Evolutionary conservation across 2,329 filamentous ascomycete species (phyloP).

Genomic region (Thelonectria olida): DNA sequence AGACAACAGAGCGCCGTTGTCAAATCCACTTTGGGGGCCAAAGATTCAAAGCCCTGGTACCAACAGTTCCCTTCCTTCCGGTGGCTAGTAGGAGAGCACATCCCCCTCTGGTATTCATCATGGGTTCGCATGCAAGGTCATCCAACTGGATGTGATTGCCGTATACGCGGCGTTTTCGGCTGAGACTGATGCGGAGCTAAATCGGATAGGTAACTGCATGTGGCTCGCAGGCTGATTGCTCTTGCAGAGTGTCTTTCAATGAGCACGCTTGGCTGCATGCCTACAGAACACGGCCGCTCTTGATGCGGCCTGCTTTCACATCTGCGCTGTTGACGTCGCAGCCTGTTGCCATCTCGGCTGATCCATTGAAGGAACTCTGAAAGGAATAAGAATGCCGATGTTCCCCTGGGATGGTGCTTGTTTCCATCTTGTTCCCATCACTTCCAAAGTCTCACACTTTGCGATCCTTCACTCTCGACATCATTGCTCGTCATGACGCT

Average conservation of each 20-base stretch:
- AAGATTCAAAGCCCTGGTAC: too few species aligned
- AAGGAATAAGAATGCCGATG: slow-evolving; percentile 17
- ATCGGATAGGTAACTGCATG: neutral
- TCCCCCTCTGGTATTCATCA: too few species aligned
- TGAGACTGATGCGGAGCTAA: neutral
- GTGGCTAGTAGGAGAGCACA: too few species aligned
- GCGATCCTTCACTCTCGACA: neutral
- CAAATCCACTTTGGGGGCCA: too few species aligned
- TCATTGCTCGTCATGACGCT: slow-evolving; percentile 10
- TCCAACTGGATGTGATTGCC: slow-evolving; percentile 14
- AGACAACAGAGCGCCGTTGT: too few species aligned
- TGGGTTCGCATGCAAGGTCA: neutral
- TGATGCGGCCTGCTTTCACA: slow-evolving; percentile 12
- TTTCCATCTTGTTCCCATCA: slow-evolving; percentile 6
- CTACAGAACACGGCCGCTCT: slow-evolving; percentile 3
- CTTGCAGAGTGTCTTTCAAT: neutral
- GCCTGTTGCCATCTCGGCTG: neutral
- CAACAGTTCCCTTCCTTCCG: too few species aligned
- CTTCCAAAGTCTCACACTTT: neutral
- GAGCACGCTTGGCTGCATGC: neutral
- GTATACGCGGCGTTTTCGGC: slow-evolving; percentile 7
- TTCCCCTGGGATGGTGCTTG: neutral
- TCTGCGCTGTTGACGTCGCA: slow-evolving; percentile 1
- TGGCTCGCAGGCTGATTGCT: neutral
- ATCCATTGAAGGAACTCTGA: neutral